Base-by-base conservation (phyloP, 768 basidiomycete species). In the Suillus subalutaceus region DNA sequence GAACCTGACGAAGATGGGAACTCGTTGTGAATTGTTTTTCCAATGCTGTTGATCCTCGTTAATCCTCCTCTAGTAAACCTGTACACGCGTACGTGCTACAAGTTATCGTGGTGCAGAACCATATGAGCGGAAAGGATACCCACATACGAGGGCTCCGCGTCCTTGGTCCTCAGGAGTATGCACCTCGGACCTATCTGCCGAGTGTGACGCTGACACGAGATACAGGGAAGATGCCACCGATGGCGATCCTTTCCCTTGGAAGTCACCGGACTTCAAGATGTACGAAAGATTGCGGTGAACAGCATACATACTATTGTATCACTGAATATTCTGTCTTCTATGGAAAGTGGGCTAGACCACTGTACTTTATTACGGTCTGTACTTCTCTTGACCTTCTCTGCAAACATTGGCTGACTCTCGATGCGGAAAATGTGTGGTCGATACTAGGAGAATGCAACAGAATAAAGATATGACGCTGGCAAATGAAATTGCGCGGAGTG, bases 61-160 rank as follows among this genome's bases (percentile, higher is more conserved):
- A 4, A 55, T 26, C 2, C 37, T 63, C 35, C 18, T 18, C 46
- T 72, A 97, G 96, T 65, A 93, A 91, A 74, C 91, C 95, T 0
- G 86, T 98, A 15, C 88, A 91, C 69, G 93, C 94, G 2, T 96
- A 97, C 72, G 87, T 98, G 12, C 78, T 99, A 3, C 95, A 99
- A 75, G 84, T 99, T 52, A 90, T 96, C 66, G 86, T 99, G 59
- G 83, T 95, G 16, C 89, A 91, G 26, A 99, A 99, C 74, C 96
- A 99, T 74, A 91, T 97, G 90, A 98, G 96, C 71, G 97, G 97
- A 7, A 99, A 99, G 75, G 97, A 99, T 78, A 99, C 97, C 10
- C 97, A 99, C 79, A 93, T 99, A 20, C 88, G 97, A 15, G 96
- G 97, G 4, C 78, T 99, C 48, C 88, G 84, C 43, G 85, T 98